Evolutionary conservation across 2,329 filamentous ascomycete species (phyloP).

Genomic region (Thermoascus crustaceus): DNA sequence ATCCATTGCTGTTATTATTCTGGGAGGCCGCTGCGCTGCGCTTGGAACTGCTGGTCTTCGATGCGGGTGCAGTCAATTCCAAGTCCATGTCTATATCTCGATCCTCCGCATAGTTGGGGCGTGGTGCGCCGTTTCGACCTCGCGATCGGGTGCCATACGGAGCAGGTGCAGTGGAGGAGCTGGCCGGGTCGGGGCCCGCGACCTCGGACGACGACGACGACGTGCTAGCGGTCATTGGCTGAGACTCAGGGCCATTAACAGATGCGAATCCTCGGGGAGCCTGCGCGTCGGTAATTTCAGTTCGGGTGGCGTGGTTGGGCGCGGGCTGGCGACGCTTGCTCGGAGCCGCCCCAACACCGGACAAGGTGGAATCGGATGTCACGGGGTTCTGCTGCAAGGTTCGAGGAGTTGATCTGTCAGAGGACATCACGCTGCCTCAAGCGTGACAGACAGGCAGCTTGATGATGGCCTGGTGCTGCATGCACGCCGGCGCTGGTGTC

Average conservation of each 20-base stretch:
- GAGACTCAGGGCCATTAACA: constrained; percentile 31
- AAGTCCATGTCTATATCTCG: constrained; percentile 86
- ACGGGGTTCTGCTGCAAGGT: constrained; percentile 20
- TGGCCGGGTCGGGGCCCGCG: constrained; percentile 27
- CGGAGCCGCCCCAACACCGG: constrained; percentile 11
- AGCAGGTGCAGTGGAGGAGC: constrained; percentile 47
- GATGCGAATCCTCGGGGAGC: constrained; percentile 14
- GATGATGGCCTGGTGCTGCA: constrained; percentile 7
- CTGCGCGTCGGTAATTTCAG: constrained; percentile 5
- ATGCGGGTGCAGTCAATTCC: constrained; percentile 44
- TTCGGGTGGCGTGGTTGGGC: constrained; percentile 6
- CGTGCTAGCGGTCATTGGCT: constrained; percentile 38
- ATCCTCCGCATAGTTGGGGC: constrained; percentile 93
- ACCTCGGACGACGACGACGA: constrained; percentile 33
- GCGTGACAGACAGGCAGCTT: constrained; percentile 2
- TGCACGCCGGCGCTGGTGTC: constrained; percentile 13
- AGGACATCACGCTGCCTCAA: constrained; percentile 23
- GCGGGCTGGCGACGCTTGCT: constrained; percentile 13
- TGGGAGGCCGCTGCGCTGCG: constrained; percentile 18
- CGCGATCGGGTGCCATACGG: constrained; percentile 90
- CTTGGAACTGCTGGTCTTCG: constrained; percentile 24
- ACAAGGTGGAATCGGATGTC: constrained; percentile 18
- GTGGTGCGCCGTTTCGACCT: constrained; percentile 69
- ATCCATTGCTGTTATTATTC: constrained; percentile 22
- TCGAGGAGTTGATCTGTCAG: constrained; percentile 21